These are phyloP conservation scores for Colletotrichum liaoningense DNA, from an alignment of 2,329 filamentous ascomycete species.

Conservation along the genomic window DNA sequence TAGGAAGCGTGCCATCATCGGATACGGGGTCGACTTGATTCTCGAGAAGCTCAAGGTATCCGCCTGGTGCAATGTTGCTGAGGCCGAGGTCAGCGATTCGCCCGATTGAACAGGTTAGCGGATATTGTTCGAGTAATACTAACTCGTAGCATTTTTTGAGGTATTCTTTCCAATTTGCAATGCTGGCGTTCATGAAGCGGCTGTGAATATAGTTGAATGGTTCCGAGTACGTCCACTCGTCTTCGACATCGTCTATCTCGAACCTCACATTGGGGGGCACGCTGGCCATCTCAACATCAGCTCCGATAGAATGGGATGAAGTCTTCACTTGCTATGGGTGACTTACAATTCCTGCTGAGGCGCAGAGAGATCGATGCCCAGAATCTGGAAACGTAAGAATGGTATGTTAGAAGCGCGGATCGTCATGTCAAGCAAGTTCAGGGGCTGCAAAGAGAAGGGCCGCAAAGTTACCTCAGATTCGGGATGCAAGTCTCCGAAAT, in stretches of 20 bases:
- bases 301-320: neutral
- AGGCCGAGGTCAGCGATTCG: neutral
- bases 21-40: neutral
- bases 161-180: neutral
- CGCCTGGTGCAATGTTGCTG: neutral
- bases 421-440: too few relatives aligned
- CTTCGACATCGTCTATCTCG: neutral
- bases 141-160: neutral
- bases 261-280: neutral
- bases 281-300: too few relatives aligned
- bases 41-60: neutral
- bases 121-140: rapidly evolving
- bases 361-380: neutral
- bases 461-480: slow-evolving; percentile 40
- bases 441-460: neutral
- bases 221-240: neutral
- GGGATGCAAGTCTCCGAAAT: slow-evolving; percentile 43
- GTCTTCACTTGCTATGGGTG: neutral
- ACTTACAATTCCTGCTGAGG: neutral
- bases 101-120: neutral
- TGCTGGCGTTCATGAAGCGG: neutral
- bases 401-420: neutral
- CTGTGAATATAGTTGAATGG: neutral
- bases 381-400: neutral
- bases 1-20: neutral